Conservation (phyloP, 164 flowering plant species). For the Nymphaea thermarum region DNA sequence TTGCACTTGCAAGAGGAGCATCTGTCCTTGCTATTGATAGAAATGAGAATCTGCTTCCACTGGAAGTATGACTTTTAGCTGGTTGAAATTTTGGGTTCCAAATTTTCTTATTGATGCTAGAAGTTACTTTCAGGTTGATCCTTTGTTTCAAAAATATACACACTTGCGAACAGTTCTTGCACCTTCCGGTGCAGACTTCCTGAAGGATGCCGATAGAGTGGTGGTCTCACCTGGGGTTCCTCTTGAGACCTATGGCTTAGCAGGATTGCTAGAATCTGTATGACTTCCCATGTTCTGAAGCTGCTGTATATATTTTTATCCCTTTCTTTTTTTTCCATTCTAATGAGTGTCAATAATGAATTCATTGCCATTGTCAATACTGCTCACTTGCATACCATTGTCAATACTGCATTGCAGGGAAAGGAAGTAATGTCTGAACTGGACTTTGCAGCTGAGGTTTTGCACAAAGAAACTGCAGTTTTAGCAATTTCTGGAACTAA, state of each 20-base stretch:
- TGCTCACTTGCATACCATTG: neutral
- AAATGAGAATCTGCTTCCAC: conserved; percentile 21
- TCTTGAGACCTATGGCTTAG: conserved; percentile 23
- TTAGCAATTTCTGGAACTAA: conserved; percentile 39
- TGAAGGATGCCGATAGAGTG: conserved; percentile 25
- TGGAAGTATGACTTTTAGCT: conserved; percentile 14
- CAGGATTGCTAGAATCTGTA: conserved; percentile 24
- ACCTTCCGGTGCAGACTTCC: conserved; percentile 13
- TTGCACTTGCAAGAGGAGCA: conserved; percentile 39
- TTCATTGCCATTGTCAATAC: no score
- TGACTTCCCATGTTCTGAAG: neutral
- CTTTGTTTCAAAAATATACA: conserved; percentile 11
- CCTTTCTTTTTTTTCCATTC: no score
- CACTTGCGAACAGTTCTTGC: conserved; percentile 26
- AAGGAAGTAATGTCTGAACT: conserved; percentile 27
- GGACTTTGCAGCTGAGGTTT: conserved; percentile 35
- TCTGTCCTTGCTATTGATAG: conserved; percentile 31
- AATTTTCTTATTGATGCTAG: neutral
- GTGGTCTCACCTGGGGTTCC: conserved; percentile 39
- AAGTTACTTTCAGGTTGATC: conserved; percentile 18
- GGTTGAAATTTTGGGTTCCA: neutral
- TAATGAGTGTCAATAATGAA: no score
- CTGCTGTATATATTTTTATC: neutral
- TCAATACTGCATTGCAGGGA: conserved; percentile 19
- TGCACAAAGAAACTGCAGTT: conserved; percentile 20